These are phyloP conservation scores for Ogataea glucozyma DNA, from an alignment of 805 yeast genomes.

Conservation along the genomic window DNA sequence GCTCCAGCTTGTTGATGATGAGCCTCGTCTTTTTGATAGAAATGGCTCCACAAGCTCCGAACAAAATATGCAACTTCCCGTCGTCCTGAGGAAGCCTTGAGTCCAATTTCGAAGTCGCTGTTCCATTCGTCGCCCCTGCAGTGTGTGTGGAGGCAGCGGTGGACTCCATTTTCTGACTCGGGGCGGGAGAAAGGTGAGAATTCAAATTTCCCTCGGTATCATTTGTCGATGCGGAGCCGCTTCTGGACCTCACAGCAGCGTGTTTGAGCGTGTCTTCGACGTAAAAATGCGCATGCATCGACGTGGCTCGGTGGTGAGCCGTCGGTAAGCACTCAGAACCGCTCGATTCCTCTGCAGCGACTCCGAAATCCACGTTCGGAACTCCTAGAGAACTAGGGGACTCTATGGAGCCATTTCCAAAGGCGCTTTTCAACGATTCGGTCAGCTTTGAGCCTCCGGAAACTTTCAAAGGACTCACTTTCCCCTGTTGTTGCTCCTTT, in stretches of 20 bases:
- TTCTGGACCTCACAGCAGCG: constrained; percentile 37
- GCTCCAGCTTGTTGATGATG: constrained; percentile 52
- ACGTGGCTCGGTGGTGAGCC: constrained; percentile 53
- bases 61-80: constrained; percentile 54
- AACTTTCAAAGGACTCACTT: no score
- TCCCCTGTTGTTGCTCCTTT: constrained; percentile 11
- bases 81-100: constrained; percentile 51
- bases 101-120: constrained; percentile 23
- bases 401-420: background rate
- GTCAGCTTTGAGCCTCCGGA: constrained; percentile 24
- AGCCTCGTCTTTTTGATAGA: constrained; percentile 52
- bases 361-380: background rate
- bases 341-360: constrained; percentile 7
- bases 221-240: constrained; percentile 34
- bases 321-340: constrained; percentile 7
- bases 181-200: constrained; percentile 10
- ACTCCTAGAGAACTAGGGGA: background rate
- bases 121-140: background rate
- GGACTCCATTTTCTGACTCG: constrained; percentile 3
- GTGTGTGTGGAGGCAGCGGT: constrained; percentile 7
- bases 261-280: constrained; percentile 68
- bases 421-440: constrained; percentile 23
- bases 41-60: constrained; percentile 61
- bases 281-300: constrained; percentile 79
- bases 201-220: constrained; percentile 24